Conservation (phyloP, 768 basidiomycete genomes). For the Mycena pura region DNA sequence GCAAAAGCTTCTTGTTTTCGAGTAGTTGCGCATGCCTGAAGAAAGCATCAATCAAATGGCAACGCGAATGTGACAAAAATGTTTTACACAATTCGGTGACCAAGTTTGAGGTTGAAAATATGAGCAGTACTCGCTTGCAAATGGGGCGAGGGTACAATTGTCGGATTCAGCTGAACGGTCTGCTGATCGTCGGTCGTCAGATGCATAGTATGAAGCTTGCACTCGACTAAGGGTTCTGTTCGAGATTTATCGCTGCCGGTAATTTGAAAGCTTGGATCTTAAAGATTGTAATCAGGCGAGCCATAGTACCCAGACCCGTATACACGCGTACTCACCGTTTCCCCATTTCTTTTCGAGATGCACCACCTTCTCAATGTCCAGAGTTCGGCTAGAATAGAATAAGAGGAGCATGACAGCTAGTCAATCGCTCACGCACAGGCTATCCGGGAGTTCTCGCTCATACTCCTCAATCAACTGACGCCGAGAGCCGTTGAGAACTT, state of each 20-base stretch:
- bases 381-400: neutral
- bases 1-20: constrained; percentile 45
- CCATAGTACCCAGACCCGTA: no score
- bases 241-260: constrained; percentile 10
- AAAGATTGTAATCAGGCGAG: neutral
- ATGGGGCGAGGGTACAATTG: constrained; percentile 41
- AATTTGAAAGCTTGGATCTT: constrained; percentile 9
- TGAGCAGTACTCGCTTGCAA: constrained; percentile 27
- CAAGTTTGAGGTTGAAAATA: constrained; percentile 34
- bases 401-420: neutral
- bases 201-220: constrained; percentile 39
- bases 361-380: constrained; percentile 13
- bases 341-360: neutral
- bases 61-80: neutral
- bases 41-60: no score
- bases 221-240: constrained; percentile 33
- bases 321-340: neutral
- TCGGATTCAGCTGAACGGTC: constrained; percentile 38
- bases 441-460: neutral
- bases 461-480: constrained; percentile 19
- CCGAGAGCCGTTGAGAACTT: constrained; percentile 8
- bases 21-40: constrained; percentile 48
- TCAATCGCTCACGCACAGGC: neutral
- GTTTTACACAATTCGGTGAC: constrained; percentile 41
- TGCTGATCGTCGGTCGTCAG: constrained; percentile 46